Evolutionary conservation across 805 yeast genomes (phyloP).

Genomic region (Maudiozyma barnettii): DNA sequence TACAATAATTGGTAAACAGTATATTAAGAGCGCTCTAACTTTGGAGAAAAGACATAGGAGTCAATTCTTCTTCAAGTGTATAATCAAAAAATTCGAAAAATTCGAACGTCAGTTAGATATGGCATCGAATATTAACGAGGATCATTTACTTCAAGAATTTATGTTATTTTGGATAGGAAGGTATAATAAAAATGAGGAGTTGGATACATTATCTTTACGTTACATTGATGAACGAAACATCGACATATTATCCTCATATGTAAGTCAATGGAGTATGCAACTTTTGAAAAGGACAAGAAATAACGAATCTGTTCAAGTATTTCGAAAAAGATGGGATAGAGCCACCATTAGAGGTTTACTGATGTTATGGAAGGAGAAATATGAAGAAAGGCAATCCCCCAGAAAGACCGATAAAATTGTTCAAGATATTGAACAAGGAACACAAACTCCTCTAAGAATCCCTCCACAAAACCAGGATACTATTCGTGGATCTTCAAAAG

Average conservation of each 20-base stretch:
- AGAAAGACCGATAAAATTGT: constrained; percentile 3
- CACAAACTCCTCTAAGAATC: constrained; percentile 17
- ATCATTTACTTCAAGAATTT: constrained; percentile 17
- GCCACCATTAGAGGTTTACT: constrained; percentile 32
- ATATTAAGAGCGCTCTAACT: background rate
- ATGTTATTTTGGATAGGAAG: constrained; percentile 19
- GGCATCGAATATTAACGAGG: constrained; percentile 12
- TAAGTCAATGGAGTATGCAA: constrained; percentile 30
- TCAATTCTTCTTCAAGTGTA: background rate
- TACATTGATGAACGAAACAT: constrained; percentile 18
- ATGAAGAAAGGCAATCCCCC: constrained; percentile 1
- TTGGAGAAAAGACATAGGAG: background rate
- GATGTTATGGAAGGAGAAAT: constrained; percentile 28
- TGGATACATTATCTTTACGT: constrained; percentile 13
- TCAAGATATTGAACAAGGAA: constrained; percentile 3
- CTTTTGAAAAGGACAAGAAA: constrained; percentile 29
- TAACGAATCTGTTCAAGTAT: constrained; percentile 26
- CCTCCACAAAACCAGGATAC: constrained; percentile 5
- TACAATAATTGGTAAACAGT: background rate
- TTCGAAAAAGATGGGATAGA: constrained; percentile 33
- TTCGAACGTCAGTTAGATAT: background rate
- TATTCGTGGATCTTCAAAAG: constrained; percentile 32
- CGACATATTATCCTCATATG: constrained; percentile 14
- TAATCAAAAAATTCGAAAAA: background rate
- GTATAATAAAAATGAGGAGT: constrained; percentile 5